Conservation (phyloP, 495 filamentous ascomycete species). For the Acidiella bohemica region DNA sequence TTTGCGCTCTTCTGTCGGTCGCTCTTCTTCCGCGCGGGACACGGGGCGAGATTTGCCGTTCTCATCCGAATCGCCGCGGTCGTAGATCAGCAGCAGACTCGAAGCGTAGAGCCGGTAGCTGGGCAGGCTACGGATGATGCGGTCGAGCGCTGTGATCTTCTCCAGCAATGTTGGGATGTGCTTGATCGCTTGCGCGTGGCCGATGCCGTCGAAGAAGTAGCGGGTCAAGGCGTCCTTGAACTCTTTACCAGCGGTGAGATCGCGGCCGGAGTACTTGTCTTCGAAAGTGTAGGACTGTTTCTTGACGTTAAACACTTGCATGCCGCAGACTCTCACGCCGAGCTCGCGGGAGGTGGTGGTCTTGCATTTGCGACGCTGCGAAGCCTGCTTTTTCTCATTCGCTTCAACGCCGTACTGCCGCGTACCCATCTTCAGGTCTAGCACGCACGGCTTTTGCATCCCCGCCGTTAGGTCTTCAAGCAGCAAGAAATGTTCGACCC, state of each 20-base stretch:
- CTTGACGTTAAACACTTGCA: constrained; percentile 88
- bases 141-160: constrained; percentile 67
- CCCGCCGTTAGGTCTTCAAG: constrained; percentile 95
- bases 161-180: constrained; percentile 80
- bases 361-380: constrained; percentile 83
- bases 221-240: constrained; percentile 80
- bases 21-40: constrained; percentile 26
- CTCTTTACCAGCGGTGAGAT: constrained; percentile 74
- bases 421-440: constrained; percentile 99
- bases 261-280: constrained; percentile 93
- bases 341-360: constrained; percentile 82
- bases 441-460: constrained; percentile 89
- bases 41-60: constrained; percentile 22
- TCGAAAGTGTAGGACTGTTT: constrained; percentile 74
- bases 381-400: constrained; percentile 77
- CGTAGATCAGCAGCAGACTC: constrained; percentile 86
- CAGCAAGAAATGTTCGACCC: constrained; percentile 84
- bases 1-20: constrained; percentile 26
- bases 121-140: constrained; percentile 61
- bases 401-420: constrained; percentile 96
- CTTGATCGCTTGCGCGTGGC: constrained; percentile 56
- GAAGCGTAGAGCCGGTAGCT: constrained; percentile 94
- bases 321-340: constrained; percentile 85
- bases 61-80: constrained; percentile 45
- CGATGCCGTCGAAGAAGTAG: constrained; percentile 85